Evolutionary conservation across 495 filamentous ascomycete species (phyloP), one percentile per base, ranked within the genome.

Genomic region (Durotheca rogersii): DNA sequence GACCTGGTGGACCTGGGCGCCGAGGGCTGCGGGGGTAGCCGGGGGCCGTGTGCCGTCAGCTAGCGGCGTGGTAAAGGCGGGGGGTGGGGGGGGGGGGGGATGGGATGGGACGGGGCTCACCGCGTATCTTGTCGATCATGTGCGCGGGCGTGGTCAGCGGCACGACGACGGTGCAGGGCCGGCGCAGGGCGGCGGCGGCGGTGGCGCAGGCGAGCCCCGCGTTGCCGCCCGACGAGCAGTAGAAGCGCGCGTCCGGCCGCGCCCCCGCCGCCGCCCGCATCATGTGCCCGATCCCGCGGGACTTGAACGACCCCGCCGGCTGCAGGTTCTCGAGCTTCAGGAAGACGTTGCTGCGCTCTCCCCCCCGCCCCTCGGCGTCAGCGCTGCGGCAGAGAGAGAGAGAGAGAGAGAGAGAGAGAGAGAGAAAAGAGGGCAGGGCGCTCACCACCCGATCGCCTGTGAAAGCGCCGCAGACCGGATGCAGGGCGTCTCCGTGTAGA

Each of bases 291-390:
- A 96, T 82, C 12, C 88, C 92, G 62, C 89, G 84, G 21, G 90
- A 95, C 69, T 96, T 98, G 83, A 96, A 98, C 7, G 90, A 94
- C 35, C 89, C 90, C 3, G 87, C 86, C 3, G 93, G 92, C 60
- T 98, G 92, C 60, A 92, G 81, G 68, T 88, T 88, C 51, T 98
- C 92, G 46, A 96, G 83, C 66, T 98, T 98, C 59, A 98, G 84
- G 69, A 86, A 91, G 71, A 97, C 81, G 51, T 81, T 77, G 64
- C 83, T 86, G 52, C 12, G 12, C 9, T n/a, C n/a, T n/a, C n/a
- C n/a, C n/a, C n/a, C n/a, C n/a, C n/a, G n/a, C n/a, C n/a, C 18
- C 21, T 2, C 38, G 48, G 34, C 46, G 39, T 59, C 40, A 51
- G 53, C n/a, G n/a, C n/a, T n/a, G n/a, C n/a, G n/a, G n/a, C n/a